Evolutionary conservation across 1,284 basidiomycete species (phyloP), one percentile per base, ranked within the genome.

Genomic region (Lentinus polychrous): DNA sequence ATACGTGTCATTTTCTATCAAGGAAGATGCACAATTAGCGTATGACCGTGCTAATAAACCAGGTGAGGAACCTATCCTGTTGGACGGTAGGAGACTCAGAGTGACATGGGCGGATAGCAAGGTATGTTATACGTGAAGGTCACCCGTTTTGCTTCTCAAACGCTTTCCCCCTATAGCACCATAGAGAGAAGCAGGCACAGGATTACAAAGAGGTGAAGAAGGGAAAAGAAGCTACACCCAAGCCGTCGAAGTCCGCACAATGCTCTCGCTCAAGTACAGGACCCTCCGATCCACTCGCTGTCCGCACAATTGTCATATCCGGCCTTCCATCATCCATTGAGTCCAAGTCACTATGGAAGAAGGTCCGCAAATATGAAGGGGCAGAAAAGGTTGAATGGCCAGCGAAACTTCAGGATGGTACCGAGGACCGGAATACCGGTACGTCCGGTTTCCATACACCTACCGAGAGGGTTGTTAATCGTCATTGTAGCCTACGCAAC

Each of bases 1-100:
- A 52, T 99, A 98, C 66, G 92, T 98, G 52, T 87, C 92, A 0
- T 99, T 94, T 67, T 84, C 94, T 1, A 76, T 93, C 53, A 79
- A 77, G 48, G 90, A 96, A 59, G 96, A 99, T 69, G 96, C 94
- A 2, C 78, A 88, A 61, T 67, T 74, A 43, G 86, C 89, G 2
- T 77, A 87, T 49, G 75, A 81, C 36, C 66, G 70, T 10, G 69
- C 66, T 62, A 40, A 43, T 34, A 50, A 41, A 15, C 4, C 10
- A 4, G 20, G 10, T 23, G 39, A 40, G 3, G 79, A 78, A 53
- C 79, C 75, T 2, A 68, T 89, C 35, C 59, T 60, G 27, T 61
- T 88, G 38, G 76, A 82, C 42, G 83, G 83, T 5, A 73, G 91
- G 51, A 80, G 72, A 56, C 67, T 95, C 52, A 74, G 89, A 45